Evolutionary conservation across 2,329 filamentous ascomycete species (phyloP), one percentile per base, ranked within the genome.

Genomic region (Atkinsonella hypoxylon): DNA sequence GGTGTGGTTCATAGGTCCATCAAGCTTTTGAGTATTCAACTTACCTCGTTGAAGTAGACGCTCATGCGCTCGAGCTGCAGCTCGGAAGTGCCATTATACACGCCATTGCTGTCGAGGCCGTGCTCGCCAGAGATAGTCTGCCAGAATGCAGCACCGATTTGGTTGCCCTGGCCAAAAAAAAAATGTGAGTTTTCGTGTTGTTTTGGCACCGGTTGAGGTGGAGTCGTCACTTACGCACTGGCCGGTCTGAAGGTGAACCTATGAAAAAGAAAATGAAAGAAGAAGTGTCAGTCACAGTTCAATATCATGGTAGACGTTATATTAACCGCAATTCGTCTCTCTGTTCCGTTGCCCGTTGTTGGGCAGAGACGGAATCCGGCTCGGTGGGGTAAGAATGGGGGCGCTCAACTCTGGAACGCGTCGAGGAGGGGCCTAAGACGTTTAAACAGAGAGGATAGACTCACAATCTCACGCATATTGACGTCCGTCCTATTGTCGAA

Each of bases 121-220:
- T 98, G 93, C 81, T 89, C 85, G 73, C 84, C 82, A 68, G 85
- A 88, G 70, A 89, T 89, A 67, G 78, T 85, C 73, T 89, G 85
- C 86, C 93, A 98, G 83, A 98, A 98, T 76, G 93, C 93, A 80
- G 93, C 93, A 91, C 93, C 93, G 65, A 97, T 95, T 88, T 98
- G 93, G 87, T 98, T 98, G 83, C 93, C 93, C 91, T 96, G 65
- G 63, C 51, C 55, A 64, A 58, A 54, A 64, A 58, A 54, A 48
- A 57, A 44, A 54, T 52, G 66, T 76, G 62, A 74, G 69, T 61
- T 54, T 52, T 57, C 55, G 55, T 44, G 36, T 44, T 45, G 32
- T 44, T 49, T 42, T n/a, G 17, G 44, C 50, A 38, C 3, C 45
- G 13, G 5, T 43, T 4, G 17, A 11, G 40, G 13, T 18, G 18